phyloP scores from a whole-genome alignment of 176 grass and related monocot genomes.

The Triticum turgidum region DNA sequence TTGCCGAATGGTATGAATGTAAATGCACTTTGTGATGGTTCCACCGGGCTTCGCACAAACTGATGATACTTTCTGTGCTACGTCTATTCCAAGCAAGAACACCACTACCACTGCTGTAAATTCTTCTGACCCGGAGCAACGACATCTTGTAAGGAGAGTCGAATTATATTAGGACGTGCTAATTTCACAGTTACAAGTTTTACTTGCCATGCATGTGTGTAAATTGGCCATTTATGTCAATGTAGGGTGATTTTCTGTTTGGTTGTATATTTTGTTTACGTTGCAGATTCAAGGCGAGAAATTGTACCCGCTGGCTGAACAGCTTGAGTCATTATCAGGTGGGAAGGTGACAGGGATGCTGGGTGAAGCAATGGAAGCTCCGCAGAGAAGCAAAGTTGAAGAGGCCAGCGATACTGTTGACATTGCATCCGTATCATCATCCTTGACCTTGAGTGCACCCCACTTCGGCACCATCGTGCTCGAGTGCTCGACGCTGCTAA shows the following conservation, averaged over 20 bases:
- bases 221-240: too few relatives aligned
- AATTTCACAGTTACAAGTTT: too few relatives aligned
- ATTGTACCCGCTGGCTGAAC: neutral
- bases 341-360: neutral
- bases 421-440: neutral
- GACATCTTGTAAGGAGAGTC: too few relatives aligned
- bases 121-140: too few relatives aligned
- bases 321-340: neutral
- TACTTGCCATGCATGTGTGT: too few relatives aligned
- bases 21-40: neutral
- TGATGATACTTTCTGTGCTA: neutral
- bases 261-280: neutral
- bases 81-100: neutral
- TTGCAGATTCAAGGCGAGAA: neutral
- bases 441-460: too few relatives aligned
- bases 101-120: too few relatives aligned
- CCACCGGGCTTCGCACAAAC: neutral
- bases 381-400: neutral
- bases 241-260: neutral
- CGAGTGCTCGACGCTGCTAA: too few relatives aligned
- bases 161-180: too few relatives aligned
- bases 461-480: too few relatives aligned
- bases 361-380: neutral
- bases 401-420: too few relatives aligned
- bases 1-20: neutral